Evolutionary conservation across 768 basidiomycete genomes (phyloP).

Genomic region (Lentinula raphanica): DNA sequence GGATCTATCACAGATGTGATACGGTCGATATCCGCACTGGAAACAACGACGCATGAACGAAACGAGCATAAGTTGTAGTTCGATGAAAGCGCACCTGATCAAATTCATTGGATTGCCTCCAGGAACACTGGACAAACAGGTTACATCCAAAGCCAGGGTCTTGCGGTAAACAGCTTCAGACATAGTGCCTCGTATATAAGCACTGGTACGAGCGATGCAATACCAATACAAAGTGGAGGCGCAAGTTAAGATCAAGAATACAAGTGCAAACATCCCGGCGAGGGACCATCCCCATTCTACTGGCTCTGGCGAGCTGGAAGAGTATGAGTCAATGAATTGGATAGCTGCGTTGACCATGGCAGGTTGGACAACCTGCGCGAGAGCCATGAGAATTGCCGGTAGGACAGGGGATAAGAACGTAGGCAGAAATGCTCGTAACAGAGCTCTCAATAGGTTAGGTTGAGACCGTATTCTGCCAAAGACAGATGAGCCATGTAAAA

Average conservation of each 20-base stretch:
- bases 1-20: constrained; percentile 11
- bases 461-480: too few species aligned
- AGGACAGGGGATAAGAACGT: constrained; percentile 10
- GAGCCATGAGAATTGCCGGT: constrained; percentile 8
- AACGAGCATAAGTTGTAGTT: neutral
- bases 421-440: constrained; percentile 10
- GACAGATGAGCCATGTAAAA: too few species aligned
- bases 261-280: constrained; percentile 8
- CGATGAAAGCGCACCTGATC: constrained; percentile 8
- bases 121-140: constrained; percentile 6
- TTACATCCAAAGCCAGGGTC: constrained; percentile 9
- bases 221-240: constrained; percentile 12
- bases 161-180: constrained; percentile 11
- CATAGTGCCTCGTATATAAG: constrained; percentile 10
- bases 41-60: neutral
- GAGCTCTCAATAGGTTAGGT: constrained; percentile 8
- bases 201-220: constrained; percentile 10
- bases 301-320: constrained; percentile 5
- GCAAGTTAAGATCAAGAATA: constrained; percentile 9
- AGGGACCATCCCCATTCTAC: constrained; percentile 12
- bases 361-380: constrained; percentile 11
- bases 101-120: constrained; percentile 13
- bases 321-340: constrained; percentile 10
- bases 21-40: constrained; percentile 12
- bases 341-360: constrained; percentile 13